Base-by-base conservation (phyloP, 805 yeast genomes). In the Wickerhamomyces bisporus region DNA sequence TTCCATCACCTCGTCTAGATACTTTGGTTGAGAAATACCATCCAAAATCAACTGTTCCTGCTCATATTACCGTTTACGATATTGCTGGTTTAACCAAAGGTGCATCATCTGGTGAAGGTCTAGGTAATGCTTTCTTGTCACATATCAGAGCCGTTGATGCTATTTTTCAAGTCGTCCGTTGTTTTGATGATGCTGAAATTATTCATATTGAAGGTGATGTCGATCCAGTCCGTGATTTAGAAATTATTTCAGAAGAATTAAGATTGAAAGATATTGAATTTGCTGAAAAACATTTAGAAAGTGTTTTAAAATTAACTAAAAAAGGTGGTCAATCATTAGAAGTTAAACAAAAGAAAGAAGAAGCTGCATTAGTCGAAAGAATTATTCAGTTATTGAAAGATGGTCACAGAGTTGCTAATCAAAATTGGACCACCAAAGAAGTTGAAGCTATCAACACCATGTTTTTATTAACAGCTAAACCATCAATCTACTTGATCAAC, bases 71-170 rank as follows among this genome's bases (percentile, higher is more conserved):
- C 41, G 79, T 93, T 42, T 88, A 86, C 58, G 98, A 93, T 69
- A 93, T 93, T 66, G 98, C 98, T 43, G 98, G 98, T 64, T 74
- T 93, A 61, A 91, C 98, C 49, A 86, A 86, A 68, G 97, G 96
- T 68, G 97, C 98, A 27, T 79, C 87, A 43, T 82, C 85, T 38
- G 98, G 98, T 64, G 97, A 88, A 68, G 98, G 98, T 62, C 78
- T 93, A 50, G 98, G 98, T 60, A 93, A 93, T 65, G 95, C 95
- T 47, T 93, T 93, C 76, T 78, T 93, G 69, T 82, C 95, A 52
- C 89, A 93, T 64, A 93, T 93, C 56, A 79, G 98, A 67, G 93
- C 96, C 34, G 98, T 93, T 40, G 98, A 93, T 75, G 96, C 97
- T 46, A 82, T 93, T 49, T 93, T 85, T 70, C 98, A 93, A 70